phyloP scores from a whole-genome alignment of 192 early-diverging fungal genomes.

The Umbelopsis vinacea region DNA sequence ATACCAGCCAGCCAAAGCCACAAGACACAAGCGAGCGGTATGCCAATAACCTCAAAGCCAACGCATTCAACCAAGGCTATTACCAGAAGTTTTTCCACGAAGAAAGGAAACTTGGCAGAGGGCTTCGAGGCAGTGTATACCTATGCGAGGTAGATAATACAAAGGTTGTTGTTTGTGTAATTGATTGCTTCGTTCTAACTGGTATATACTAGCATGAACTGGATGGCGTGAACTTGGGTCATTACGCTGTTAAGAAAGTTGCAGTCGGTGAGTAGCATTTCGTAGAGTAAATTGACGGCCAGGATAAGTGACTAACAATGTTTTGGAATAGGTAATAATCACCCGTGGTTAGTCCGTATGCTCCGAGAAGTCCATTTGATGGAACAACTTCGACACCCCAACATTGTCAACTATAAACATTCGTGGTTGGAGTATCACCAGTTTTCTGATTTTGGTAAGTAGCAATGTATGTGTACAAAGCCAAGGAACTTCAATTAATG shows the following conservation, averaged over 20 bases:
- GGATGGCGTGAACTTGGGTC: conserved; percentile 72
- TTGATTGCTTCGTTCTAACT: background rate
- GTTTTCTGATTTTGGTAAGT: conserved; percentile 66
- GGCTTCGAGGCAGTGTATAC: conserved; percentile 89
- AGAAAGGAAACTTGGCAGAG: conserved; percentile 84
- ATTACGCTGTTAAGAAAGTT: conserved; percentile 95
- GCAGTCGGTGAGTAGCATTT: conserved; percentile 66
- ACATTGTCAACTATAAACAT: conserved; percentile 95
- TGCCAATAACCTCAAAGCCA: conserved; percentile 54
- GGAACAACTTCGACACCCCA: conserved; percentile 87
- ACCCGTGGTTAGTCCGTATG: conserved; percentile 91
- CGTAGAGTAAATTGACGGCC: no score
- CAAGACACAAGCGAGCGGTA: conserved; percentile 26
- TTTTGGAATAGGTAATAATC: conserved; percentile 56
- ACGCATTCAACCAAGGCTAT: conserved; percentile 93
- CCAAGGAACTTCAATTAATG: conserved; percentile 4
- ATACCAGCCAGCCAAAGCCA: conserved; percentile 10
- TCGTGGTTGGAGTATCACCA: conserved; percentile 91
- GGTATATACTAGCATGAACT: conserved; percentile 54
- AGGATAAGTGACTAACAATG: background rate
- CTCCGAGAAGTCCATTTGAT: conserved; percentile 92
- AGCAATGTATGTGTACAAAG: conserved; percentile 13
- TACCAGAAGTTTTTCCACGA: conserved; percentile 94
- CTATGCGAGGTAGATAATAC: conserved; percentile 66
- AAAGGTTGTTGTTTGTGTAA: conserved; percentile 32